phyloP scores from a whole-genome alignment of 257 asterid species.

The Jaltomata sinuosa region DNA sequence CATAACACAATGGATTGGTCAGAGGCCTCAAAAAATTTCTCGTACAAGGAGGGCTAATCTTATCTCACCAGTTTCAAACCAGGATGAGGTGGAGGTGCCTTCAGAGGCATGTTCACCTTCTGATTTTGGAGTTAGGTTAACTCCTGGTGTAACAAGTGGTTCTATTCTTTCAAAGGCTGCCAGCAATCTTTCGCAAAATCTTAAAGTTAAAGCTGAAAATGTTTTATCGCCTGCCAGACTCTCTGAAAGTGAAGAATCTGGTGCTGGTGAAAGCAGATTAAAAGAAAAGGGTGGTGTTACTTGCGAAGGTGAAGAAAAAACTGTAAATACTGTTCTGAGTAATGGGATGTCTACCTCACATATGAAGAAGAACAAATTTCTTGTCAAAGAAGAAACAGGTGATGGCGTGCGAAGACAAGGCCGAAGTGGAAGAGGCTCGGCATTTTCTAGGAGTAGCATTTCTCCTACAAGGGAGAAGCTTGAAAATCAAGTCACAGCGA shows the following conservation, averaged over 20 bases:
- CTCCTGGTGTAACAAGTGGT: constrained; percentile 41
- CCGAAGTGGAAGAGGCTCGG: constrained; percentile 73
- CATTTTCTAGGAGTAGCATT: constrained; percentile 74
- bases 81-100: constrained; percentile 63
- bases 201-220: constrained; percentile 48
- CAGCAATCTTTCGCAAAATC: constrained; percentile 38
- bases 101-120: constrained; percentile 82
- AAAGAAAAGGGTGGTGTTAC: constrained; percentile 47
- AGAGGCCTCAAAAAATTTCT: constrained; percentile 89
- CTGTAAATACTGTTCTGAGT: constrained; percentile 38
- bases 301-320: constrained; percentile 53
- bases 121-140: constrained; percentile 61
- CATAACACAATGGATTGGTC: constrained; percentile 95
- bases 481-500: constrained; percentile 49
- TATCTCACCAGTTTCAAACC: constrained; percentile 69
- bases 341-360: constrained; percentile 41
- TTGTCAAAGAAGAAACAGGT: constrained; percentile 59
- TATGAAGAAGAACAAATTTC: constrained; percentile 51
- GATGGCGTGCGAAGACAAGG: constrained; percentile 93
- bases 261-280: constrained; percentile 64
- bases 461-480: constrained; percentile 69
- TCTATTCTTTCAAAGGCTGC: constrained; percentile 51
- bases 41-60: constrained; percentile 91
- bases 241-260: constrained; percentile 91
- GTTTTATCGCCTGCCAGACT: constrained; percentile 68